A percentile compares a stretch with the other conserved stretches of the same genome.
Conservation (phyloP, 441 rosid species). For the Erysimum pusillum region DNA sequence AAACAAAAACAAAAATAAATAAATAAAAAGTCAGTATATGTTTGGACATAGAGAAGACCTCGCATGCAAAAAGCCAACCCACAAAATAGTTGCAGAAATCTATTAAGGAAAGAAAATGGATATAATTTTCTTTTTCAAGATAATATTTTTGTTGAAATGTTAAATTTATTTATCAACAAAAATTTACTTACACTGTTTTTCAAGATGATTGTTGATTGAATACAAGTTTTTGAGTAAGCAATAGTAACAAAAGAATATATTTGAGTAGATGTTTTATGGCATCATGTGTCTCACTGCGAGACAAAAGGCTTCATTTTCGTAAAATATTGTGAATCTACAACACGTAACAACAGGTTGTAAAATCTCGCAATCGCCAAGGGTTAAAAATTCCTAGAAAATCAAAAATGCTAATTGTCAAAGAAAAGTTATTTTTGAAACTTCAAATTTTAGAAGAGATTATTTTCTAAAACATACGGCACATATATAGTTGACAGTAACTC, state of each 20-base stretch:
- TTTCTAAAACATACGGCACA: background rate
- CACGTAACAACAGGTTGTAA: slow-evolving; percentile 8
- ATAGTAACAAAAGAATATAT: background rate
- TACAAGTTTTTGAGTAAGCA: background rate
- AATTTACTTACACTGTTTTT: background rate
- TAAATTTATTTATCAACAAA: too few relatives aligned
- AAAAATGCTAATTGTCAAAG: too few relatives aligned
- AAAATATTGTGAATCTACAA: slow-evolving; percentile 12
- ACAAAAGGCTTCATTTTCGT: background rate
- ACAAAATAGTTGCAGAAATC: slow-evolving; percentile 30
- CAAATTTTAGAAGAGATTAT: too few relatives aligned
- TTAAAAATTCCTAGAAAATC: too few relatives aligned
- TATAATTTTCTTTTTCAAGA: background rate
- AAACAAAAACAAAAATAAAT: slow-evolving; percentile 19
- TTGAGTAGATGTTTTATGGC: background rate
- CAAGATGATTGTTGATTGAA: background rate
- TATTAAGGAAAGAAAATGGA: too few relatives aligned
- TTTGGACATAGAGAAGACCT: slow-evolving; percentile 44
- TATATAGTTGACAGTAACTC: background rate
- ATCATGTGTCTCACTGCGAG: slow-evolving; percentile 5
- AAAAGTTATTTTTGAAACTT: too few relatives aligned
- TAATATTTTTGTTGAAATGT: background rate
- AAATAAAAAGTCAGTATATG: slow-evolving; percentile 27
- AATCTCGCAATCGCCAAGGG: too few relatives aligned
- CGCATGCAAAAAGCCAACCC: slow-evolving; percentile 50